Evolutionary conservation across 495 filamentous ascomycete genomes (phyloP).

Genomic region (Cetradonia linearis): DNA sequence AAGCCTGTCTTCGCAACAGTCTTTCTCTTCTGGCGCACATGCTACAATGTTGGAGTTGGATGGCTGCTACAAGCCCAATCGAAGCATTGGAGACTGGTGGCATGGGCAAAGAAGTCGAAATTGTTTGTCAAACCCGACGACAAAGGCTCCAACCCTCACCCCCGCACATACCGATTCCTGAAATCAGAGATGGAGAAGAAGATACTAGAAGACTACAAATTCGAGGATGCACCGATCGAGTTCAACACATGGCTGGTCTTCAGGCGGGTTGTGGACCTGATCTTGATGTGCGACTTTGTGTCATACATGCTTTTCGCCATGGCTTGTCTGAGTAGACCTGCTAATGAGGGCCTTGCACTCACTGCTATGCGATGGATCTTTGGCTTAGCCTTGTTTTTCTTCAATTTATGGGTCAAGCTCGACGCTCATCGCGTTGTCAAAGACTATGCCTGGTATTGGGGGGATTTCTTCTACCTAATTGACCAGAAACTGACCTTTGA

Average conservation of each 20-base stretch:
- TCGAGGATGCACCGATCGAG: conserved; percentile 85
- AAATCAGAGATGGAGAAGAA: conserved; percentile 88
- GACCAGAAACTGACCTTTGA: conserved; percentile 97
- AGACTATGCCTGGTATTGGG: conserved; percentile 99
- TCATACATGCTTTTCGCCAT: conserved; percentile 94
- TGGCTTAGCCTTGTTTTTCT: conserved; percentile 71
- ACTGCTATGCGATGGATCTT: conserved; percentile 67
- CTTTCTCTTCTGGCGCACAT: conserved; percentile 85
- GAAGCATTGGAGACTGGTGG: conserved; percentile 70
- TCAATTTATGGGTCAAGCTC: conserved; percentile 98
- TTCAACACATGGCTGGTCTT: conserved; percentile 99
- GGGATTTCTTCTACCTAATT: conserved; percentile 97
- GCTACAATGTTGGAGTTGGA: conserved; percentile 91
- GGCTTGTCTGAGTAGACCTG: conserved; percentile 68
- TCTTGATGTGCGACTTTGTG: conserved; percentile 96
- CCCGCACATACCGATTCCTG: conserved; percentile 68
- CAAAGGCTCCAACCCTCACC: conserved; percentile 68
- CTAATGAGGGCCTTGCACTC: conserved; percentile 57
- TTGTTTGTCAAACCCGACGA: conserved; percentile 75
- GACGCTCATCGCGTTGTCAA: conserved; percentile 98
- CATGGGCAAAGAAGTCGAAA: conserved; percentile 75
- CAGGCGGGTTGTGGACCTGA: conserved; percentile 85
- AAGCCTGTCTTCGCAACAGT: conserved; percentile 65
- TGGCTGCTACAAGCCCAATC: conserved; percentile 84
- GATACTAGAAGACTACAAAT: conserved; percentile 86